Evolutionary conservation across 2,329 filamentous ascomycete genomes (phyloP).

Genomic region (Fusarium continuum): DNA sequence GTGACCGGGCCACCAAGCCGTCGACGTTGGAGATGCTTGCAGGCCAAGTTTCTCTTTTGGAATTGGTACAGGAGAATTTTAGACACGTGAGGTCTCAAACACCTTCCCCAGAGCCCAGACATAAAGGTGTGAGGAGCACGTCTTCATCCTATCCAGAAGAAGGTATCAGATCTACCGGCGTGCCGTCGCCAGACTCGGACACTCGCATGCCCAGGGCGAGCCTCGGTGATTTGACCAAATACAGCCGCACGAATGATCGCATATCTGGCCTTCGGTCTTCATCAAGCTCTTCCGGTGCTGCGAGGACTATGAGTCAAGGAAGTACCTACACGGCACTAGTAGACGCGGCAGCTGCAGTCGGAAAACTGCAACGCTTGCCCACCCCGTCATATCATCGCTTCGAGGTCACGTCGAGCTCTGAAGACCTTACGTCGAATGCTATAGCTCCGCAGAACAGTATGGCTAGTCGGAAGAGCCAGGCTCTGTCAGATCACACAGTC

Average conservation of each 20-base stretch:
- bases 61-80: slow-evolving; percentile 28
- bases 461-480: not conserved
- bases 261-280: slow-evolving; percentile 45
- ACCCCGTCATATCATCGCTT: slow-evolving; percentile 39
- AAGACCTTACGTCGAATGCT: slow-evolving; percentile 33
- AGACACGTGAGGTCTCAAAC: slow-evolving; percentile 14
- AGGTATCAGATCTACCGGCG: slow-evolving; percentile 25
- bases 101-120: slow-evolving; percentile 10
- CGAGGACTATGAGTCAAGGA: slow-evolving; percentile 13
- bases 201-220: slow-evolving; percentile 37
- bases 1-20: not conserved
- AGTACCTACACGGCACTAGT: slow-evolving; percentile 33
- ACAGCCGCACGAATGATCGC: slow-evolving; percentile 43
- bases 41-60: slow-evolving; percentile 29
- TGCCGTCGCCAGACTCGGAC: slow-evolving; percentile 45
- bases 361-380: slow-evolving; percentile 41
- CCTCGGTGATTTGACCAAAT: slow-evolving; percentile 44
- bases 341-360: slow-evolving; percentile 40
- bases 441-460: slow-evolving; percentile 16
- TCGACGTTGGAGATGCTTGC: slow-evolving; percentile 19
- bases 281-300: slow-evolving; percentile 35
- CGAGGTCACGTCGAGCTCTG: slow-evolving; percentile 42
- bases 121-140: slow-evolving; percentile 34
- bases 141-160: slow-evolving; percentile 48
- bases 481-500: not conserved